Base-by-base conservation (phyloP, 1,284 basidiomycete species). In the Leccinum subrobustum region DNA sequence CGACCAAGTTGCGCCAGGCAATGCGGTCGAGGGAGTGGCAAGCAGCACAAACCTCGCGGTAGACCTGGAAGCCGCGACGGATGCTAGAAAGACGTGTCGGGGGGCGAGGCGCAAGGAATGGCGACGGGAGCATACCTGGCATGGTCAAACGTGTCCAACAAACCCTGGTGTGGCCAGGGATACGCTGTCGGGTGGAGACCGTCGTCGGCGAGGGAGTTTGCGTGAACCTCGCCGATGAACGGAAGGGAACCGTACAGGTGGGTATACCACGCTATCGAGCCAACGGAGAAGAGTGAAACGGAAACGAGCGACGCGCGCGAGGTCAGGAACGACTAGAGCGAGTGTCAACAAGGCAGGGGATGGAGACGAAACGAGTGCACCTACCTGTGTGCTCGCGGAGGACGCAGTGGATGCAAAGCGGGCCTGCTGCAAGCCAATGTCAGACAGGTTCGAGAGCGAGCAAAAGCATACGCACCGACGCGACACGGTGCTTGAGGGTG, bases 1-100 rank as follows among this genome's bases (percentile, higher is more conserved):
- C 97, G 68, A 99, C 97, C 63, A 99, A 83, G 82, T 99, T 99
- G 75, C 97, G 93, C 97, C 97, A 99, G 64, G 97, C 97, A 75
- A 99, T 96, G 71, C 97, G 95, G 82, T 99, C 94, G 63, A 99
- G 89, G 53, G 97, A 99, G 79, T 99, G 97, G 80, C 97, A 99
- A 16, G 97, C 93, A 6, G 96, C 92, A 77, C 97, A 99, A 62
- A 99, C 97, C 81, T 99, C 96, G 63, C 95, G 93, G 84, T 99
- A 99, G 56, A 99, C 97, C 78, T 95, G 92, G 83, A 97, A 99
- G 31, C 97, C 97, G 74, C 97, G 89, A 73, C 97, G 94, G 75
- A 99, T 98, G 74, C 94, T 96, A 52, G 54, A 35, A 48, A 50
- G 29, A n/a, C 18, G 44, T 57, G 58, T 61, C 44, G 57, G 63